Base-by-base conservation (phyloP, 805 yeast genomes). In the Nakazawaea peltata region DNA sequence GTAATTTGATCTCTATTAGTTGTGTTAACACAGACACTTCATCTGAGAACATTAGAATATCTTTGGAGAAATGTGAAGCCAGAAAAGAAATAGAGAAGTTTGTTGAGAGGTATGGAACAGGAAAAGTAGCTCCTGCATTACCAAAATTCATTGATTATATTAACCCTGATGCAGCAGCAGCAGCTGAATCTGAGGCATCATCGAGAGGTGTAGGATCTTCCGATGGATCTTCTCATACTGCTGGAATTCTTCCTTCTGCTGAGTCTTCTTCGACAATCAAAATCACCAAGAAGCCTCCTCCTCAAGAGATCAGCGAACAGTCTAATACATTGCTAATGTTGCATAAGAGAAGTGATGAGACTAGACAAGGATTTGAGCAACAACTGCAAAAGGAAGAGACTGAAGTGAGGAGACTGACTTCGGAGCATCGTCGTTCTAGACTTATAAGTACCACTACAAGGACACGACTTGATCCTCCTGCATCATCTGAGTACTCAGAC, bases 11-110 rank as follows among this genome's bases (percentile, higher is more conserved):
- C 7, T 82, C 94, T 6, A 67, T 84, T 0, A 65, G 77, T 3
- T 86, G 95, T 51, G 88, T 85, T 22, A 72, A 75, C 29, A 82
- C 80, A 47, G 95, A 86, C 50, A 79, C 74, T 42, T 68, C 81
- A 8, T 83, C 81, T 37, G 95, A 86, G 49, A 64, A 64, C 34
- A 70, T 87, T 11, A 69, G 95, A 37, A 52, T 74, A 6, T 55
- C 73, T 2, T 64, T 85, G 35, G 95, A 87, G 40, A 67, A 71
- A 33, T 78, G 87, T 45, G 79, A 75, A 14, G 73, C 83, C 6
- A 59, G 60, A 2, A 59, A 59, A 14, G 95, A 85, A 43, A 59
- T 82, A 15, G 60, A 62, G 19, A 53, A 56, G 2, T 83, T 76
- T 53, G 70, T 74, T 10, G 55, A 62, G 5, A 60, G 60, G 23